Conservation (phyloP, 192 early-diverging fungal species). For the Linnemannia schmuckeri region DNA sequence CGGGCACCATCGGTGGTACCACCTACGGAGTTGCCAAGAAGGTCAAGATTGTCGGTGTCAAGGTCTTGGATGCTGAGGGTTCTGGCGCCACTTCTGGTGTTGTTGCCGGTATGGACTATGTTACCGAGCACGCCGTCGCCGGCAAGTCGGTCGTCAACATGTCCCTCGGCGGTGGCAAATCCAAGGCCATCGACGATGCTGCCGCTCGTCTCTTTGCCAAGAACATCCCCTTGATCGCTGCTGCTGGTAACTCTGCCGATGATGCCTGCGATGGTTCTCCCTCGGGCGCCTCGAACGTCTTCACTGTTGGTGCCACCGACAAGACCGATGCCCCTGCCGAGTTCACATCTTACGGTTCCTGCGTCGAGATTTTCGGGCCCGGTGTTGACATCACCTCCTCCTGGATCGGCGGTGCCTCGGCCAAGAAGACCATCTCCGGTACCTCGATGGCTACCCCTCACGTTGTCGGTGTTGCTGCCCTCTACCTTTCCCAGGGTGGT, state of each 20-base stretch:
- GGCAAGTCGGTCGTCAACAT: slow-evolving; percentile 67
- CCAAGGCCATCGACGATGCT: slow-evolving; percentile 60
- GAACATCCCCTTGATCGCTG: slow-evolving; percentile 64
- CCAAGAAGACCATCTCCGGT: slow-evolving; percentile 63
- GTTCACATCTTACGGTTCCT: slow-evolving; percentile 67
- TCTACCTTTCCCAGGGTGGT: slow-evolving; percentile 41
- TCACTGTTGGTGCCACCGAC: slow-evolving; percentile 63
- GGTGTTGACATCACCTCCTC: slow-evolving; percentile 65
- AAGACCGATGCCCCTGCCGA: slow-evolving; percentile 53
- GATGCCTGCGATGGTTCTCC: slow-evolving; percentile 72
- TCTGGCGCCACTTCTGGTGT: slow-evolving; percentile 63
- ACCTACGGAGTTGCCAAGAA: slow-evolving; percentile 78
- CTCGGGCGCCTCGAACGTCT: slow-evolving; percentile 51
- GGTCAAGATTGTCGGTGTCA: slow-evolving; percentile 67
- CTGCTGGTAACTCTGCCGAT: slow-evolving; percentile 67
- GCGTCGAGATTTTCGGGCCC: slow-evolving; percentile 73
- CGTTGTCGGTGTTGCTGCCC: slow-evolving; percentile 66
- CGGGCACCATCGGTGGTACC: slow-evolving; percentile 64
- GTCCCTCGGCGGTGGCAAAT: slow-evolving; percentile 69
- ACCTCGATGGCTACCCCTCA: slow-evolving; percentile 71
- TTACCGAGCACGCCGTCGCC: slow-evolving; percentile 27
- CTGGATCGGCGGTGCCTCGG: slow-evolving; percentile 34
- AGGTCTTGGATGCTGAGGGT: slow-evolving; percentile 70
- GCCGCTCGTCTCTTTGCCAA: slow-evolving; percentile 42
- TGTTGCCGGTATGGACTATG: slow-evolving; percentile 67